phyloP scores from a whole-genome alignment of 495 filamentous ascomycete genomes.

The Hypoxylon trugodes region DNA sequence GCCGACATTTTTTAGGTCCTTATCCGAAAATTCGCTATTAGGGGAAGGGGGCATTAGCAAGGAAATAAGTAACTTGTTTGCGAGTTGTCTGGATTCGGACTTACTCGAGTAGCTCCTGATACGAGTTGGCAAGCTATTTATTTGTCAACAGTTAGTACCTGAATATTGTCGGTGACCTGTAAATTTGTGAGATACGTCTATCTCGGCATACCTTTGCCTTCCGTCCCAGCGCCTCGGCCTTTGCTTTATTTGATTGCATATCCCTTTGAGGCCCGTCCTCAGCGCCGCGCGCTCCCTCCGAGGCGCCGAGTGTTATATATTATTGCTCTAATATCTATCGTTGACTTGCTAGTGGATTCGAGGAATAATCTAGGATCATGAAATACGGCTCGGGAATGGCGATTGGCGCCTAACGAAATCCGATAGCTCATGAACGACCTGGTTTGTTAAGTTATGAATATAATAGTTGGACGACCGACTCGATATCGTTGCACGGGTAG shows the following conservation, averaged over 20 bases:
- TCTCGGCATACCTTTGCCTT: constrained; percentile 81
- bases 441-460: constrained; percentile 48
- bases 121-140: constrained; percentile 89
- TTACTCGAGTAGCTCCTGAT: constrained; percentile 94
- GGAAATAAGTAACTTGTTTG: neutral
- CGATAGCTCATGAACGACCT: constrained; percentile 39
- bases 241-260: constrained; percentile 72
- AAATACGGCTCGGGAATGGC: constrained; percentile 27
- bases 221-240: constrained; percentile 89
- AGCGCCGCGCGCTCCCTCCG: constrained; percentile 31
- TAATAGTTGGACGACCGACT: neutral
- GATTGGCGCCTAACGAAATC: constrained; percentile 27
- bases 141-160: constrained; percentile 37
- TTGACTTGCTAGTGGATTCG: constrained; percentile 1
- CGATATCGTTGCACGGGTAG: constrained; percentile 4
- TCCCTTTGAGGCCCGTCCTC: constrained; percentile 31
- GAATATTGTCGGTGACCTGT: neutral
- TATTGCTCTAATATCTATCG: constrained; percentile 6
- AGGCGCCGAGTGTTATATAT: constrained; percentile 1
- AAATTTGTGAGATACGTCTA: constrained; percentile 14
- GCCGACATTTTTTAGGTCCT: constrained; percentile 88
- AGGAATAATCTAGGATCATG: neutral
- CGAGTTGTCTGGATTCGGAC: constrained; percentile 42
- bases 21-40: constrained; percentile 89
- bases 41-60: constrained; percentile 33